Conservation (phyloP, 2,329 filamentous ascomycete species). For the Sclerotinia sclerotiorum region DNA sequence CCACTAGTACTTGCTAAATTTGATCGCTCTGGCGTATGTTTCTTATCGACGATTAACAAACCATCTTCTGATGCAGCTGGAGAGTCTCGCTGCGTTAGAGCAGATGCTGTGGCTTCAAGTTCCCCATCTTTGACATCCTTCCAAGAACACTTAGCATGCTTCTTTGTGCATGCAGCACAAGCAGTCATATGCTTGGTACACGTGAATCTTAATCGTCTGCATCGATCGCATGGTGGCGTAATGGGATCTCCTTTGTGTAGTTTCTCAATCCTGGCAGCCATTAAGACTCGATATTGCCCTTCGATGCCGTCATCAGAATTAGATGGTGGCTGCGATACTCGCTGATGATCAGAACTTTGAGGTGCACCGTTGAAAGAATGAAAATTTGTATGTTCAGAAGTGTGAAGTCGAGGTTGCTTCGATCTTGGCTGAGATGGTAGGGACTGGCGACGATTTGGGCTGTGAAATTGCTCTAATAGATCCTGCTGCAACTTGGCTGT, state of each 20-base stretch:
- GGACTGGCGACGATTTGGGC: conserved; percentile 32
- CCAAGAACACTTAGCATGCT: conserved; percentile 88
- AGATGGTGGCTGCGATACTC: conserved; percentile 30
- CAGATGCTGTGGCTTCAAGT: conserved; percentile 26
- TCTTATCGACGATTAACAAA: conserved; percentile 21
- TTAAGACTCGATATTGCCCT: conserved; percentile 56
- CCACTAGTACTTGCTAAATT: neutral
- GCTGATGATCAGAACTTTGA: conserved; percentile 34
- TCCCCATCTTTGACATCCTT: conserved; percentile 77
- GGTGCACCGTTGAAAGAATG: conserved; percentile 27
- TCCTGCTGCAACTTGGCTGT: conserved; percentile 49
- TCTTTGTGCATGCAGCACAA: conserved; percentile 84
- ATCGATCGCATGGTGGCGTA: conserved; percentile 80
- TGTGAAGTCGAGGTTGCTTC: conserved; percentile 27
- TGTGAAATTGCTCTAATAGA: conserved; percentile 55
- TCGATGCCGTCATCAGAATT: conserved; percentile 35
- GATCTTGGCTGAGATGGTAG: conserved; percentile 29
- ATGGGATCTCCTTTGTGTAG: conserved; percentile 72
- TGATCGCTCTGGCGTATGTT: conserved; percentile 17
- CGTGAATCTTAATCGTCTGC: conserved; percentile 74
- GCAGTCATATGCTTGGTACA: conserved; percentile 85
- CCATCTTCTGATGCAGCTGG: conserved; percentile 21
- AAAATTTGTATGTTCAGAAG: conserved; percentile 21
- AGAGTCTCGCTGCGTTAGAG: conserved; percentile 13
- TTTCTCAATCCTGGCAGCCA: conserved; percentile 74